Percentiles rank a stretch among this genome's conserved stretches.
These are phyloP conservation scores for Sclerotinia nivalis DNA, from an alignment of 2,329 filamentous ascomycete species.

Conservation along the genomic window DNA sequence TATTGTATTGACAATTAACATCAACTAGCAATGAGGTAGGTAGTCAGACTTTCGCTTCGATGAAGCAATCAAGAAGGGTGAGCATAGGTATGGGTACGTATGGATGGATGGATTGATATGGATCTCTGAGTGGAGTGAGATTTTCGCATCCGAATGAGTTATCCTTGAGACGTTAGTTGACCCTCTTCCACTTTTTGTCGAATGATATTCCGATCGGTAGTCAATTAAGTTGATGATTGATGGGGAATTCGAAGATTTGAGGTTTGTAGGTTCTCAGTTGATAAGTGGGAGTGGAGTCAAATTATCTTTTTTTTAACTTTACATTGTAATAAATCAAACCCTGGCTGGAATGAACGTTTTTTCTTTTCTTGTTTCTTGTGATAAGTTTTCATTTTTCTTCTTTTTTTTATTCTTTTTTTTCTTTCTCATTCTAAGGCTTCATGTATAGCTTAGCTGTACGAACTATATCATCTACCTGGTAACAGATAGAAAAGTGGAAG, in stretches of 20 bases:
- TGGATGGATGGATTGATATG: background rate
- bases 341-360: background rate
- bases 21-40: background rate
- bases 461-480: background rate
- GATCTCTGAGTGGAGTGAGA: background rate
- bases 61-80: constrained; percentile 10
- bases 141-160: constrained; percentile 5
- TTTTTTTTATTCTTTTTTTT: background rate
- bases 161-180: constrained; percentile 10
- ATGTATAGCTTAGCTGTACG: background rate
- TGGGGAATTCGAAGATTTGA: constrained; percentile 30
- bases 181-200: constrained; percentile 21
- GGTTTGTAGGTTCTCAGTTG: constrained; percentile 6
- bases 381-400: background rate
- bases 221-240: background rate
- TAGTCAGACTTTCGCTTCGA: background rate
- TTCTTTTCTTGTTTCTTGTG: background rate
- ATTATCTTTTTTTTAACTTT: background rate
- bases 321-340: background rate
- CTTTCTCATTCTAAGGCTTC: background rate
- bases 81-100: background rate
- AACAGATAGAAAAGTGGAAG: background rate
- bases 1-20: constrained; percentile 19
- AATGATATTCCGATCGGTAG: constrained; percentile 26
- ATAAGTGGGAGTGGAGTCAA: constrained; percentile 2